Percentiles rank a stretch among this genome's conserved stretches.
Evolutionary conservation across 2,329 filamentous ascomycete species (phyloP).

Genomic region (Fusarium penzigii): DNA sequence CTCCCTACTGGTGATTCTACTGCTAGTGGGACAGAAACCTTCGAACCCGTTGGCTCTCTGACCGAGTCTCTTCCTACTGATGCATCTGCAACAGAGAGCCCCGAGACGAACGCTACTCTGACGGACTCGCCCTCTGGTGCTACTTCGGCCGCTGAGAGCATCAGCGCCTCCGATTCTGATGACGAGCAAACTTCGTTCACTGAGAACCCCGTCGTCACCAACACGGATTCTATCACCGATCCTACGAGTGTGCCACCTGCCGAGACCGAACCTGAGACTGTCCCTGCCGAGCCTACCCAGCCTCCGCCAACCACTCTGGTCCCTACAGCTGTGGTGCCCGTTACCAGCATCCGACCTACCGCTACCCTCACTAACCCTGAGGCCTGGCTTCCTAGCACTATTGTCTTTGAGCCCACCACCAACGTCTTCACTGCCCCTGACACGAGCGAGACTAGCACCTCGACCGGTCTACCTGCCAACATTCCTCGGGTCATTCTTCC

Average conservation of each 20-base stretch:
- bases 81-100: slow-evolving; percentile 7
- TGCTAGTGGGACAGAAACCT: slow-evolving; percentile 5
- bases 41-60: slow-evolving; percentile 3
- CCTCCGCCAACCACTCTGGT: slow-evolving; percentile 21
- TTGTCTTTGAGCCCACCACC: slow-evolving; percentile 54
- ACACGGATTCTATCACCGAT: slow-evolving; percentile 7
- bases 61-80: slow-evolving; percentile 8
- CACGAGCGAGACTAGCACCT: slow-evolving; percentile 42
- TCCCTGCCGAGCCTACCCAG: slow-evolving; percentile 1
- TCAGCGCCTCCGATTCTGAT: slow-evolving; percentile 4
- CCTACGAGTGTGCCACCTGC: slow-evolving; percentile 16
- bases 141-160: slow-evolving; percentile 6
- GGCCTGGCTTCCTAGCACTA: slow-evolving; percentile 59
- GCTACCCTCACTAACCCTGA: slow-evolving; percentile 46
- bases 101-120: slow-evolving; percentile 16
- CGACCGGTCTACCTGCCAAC: slow-evolving; percentile 60
- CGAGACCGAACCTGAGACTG: slow-evolving; percentile 5
- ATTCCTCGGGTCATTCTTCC: slow-evolving; percentile 78
- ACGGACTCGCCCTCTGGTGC: slow-evolving; percentile 14
- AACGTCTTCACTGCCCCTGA: slow-evolving; percentile 28
- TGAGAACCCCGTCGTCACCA: slow-evolving; percentile 3
- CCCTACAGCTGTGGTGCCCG: slow-evolving; percentile 19
- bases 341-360: slow-evolving; percentile 45
- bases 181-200: slow-evolving; percentile 3
- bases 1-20: slow-evolving; percentile 9